Percentiles rank a stretch among this genome's conserved stretches.
phyloP scores from a whole-genome alignment of 169 alveolate species.

The Cryptosporidium ryanae region DNA sequence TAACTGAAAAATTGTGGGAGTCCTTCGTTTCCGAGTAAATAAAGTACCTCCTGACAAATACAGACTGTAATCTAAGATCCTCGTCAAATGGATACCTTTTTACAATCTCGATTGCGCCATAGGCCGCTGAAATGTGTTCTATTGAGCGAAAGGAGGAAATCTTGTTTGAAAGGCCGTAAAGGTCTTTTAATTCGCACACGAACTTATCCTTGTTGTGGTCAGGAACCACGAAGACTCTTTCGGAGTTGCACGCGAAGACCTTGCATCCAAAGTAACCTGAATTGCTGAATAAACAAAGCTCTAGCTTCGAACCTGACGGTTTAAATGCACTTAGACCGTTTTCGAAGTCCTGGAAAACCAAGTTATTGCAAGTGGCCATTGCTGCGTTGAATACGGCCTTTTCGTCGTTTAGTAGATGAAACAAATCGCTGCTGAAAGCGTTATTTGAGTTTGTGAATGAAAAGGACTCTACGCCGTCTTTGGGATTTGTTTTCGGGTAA shows the following conservation, averaged over 20 bases:
- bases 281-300: constrained; percentile 10
- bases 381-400: background rate
- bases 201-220: background rate
- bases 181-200: background rate
- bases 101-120: constrained; percentile 22
- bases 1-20: background rate
- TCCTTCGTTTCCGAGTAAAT: background rate
- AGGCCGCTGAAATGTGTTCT: constrained; percentile 16
- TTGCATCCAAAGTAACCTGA: constrained; percentile 45
- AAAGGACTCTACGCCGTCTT: too few relatives aligned
- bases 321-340: background rate
- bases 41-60: constrained; percentile 8
- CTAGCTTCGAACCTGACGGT: constrained; percentile 66
- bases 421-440: too few relatives aligned
- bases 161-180: background rate
- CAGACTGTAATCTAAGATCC: constrained; percentile 22
- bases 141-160: background rate
- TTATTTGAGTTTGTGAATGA: too few relatives aligned
- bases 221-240: constrained; percentile 45
- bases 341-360: constrained; percentile 3
- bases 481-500: background rate
- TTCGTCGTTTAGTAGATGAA: background rate
- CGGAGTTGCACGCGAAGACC: constrained; percentile 1
- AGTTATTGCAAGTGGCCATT: constrained; percentile 62
- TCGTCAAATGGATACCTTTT: constrained; percentile 67